Percentiles rank a stretch among this genome's conserved stretches.
phyloP scores from a whole-genome alignment of 2,329 filamentous ascomycete genomes.

The Calonectria crousiana region DNA sequence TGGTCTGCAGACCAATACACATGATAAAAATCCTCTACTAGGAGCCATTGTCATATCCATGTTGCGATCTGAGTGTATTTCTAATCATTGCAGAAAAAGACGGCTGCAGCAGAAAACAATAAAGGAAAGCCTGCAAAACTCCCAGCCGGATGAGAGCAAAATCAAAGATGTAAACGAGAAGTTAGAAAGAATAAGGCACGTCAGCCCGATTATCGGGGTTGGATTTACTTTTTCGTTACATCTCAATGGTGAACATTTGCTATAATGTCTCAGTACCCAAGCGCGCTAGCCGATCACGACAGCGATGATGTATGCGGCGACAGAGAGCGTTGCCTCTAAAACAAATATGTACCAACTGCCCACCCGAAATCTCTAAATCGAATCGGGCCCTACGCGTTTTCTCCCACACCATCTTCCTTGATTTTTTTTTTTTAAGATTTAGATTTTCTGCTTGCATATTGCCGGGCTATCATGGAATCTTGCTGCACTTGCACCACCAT shows the following conservation, averaged over 20 bases:
- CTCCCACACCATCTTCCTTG: neutral
- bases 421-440: conserved; percentile 3
- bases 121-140: neutral
- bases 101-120: neutral
- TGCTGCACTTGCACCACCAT: conserved; percentile 80
- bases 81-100: neutral
- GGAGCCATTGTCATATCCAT: neutral
- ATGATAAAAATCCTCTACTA: neutral
- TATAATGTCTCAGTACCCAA: neutral
- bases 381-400: conserved; percentile 3
- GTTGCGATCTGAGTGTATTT: neutral
- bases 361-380: neutral
- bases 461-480: conserved; percentile 52
- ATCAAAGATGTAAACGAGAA: neutral
- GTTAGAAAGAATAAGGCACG: neutral
- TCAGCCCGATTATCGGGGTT: neutral
- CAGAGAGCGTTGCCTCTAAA: neutral
- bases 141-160: too few species aligned
- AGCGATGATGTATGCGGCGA: conserved; percentile 1
- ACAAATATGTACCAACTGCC: conserved; percentile 7
- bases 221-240: neutral
- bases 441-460: neutral
- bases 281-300: conserved; percentile 10
- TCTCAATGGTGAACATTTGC: neutral
- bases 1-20: neutral